These are phyloP conservation scores for Platismatia glauca DNA, from an alignment of 495 filamentous ascomycete genomes.

Conservation along the genomic window DNA sequence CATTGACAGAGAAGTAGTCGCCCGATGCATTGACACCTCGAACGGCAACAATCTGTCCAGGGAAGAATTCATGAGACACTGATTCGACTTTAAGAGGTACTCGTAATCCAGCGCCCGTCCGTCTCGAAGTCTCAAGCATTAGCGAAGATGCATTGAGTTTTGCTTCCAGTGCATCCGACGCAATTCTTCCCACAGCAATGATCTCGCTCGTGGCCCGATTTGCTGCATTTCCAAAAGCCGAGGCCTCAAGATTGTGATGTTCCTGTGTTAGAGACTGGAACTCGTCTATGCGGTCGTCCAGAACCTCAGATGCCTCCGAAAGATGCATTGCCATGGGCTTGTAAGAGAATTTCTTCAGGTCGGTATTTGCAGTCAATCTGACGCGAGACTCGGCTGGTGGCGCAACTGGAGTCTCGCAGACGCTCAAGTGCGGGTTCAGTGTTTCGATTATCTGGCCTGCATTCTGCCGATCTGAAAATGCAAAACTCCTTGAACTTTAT, in stretches of 20 bases:
- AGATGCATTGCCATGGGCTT: slow-evolving; percentile 90
- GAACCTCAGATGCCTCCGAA: slow-evolving; percentile 80
- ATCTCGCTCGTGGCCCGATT: slow-evolving; percentile 77
- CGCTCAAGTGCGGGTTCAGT: slow-evolving; percentile 65
- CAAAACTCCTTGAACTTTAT: slow-evolving; percentile 34
- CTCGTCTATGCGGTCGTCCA: slow-evolving; percentile 91
- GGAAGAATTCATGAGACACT: slow-evolving; percentile 78
- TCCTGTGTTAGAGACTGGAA: slow-evolving; percentile 64
- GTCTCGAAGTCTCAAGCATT: slow-evolving; percentile 76
- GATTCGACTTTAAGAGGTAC: slow-evolving; percentile 69
- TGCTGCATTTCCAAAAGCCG: slow-evolving; percentile 80
- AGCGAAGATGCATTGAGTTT: slow-evolving; percentile 76
- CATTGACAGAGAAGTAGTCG: slow-evolving; percentile 68
- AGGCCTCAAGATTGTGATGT: slow-evolving; percentile 64
- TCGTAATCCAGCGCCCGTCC: slow-evolving; percentile 72
- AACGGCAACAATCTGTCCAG: slow-evolving; percentile 85
- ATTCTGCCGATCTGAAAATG: slow-evolving; percentile 64
- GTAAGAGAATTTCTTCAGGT: slow-evolving; percentile 83
- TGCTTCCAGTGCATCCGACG: slow-evolving; percentile 73
- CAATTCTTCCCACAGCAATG: slow-evolving; percentile 82
- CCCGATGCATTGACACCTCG: slow-evolving; percentile 81
- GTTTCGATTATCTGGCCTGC: slow-evolving; percentile 74
- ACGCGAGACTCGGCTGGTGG: slow-evolving; percentile 69
- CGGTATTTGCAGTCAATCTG: slow-evolving; percentile 69
- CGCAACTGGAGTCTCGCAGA: slow-evolving; percentile 60